These are phyloP conservation scores for Ormosia semicastrata DNA, from an alignment of 306 rosid species.

Conservation along the genomic window DNA sequence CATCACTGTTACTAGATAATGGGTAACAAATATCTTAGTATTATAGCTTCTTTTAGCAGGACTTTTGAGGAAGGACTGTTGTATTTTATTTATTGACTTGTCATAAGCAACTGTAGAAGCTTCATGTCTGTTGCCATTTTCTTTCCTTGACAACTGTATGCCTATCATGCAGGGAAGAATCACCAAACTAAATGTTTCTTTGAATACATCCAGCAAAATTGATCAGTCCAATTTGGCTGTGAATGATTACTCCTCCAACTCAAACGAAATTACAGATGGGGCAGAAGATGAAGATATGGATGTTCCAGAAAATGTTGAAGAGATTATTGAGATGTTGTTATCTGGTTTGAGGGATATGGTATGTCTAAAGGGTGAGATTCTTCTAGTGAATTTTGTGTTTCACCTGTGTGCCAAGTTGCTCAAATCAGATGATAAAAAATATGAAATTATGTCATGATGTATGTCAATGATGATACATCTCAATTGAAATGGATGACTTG, in stretches of 20 bases:
- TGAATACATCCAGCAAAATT: conserved; percentile 41
- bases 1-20: background rate
- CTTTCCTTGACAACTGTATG: conserved; percentile 35
- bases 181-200: conserved; percentile 53
- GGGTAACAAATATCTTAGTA: background rate
- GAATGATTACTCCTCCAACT: conserved; percentile 32
- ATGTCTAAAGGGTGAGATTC: conserved; percentile 53
- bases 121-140: conserved; percentile 25
- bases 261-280: conserved; percentile 36
- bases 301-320: conserved; percentile 89
- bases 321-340: conserved; percentile 90
- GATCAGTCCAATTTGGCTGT: conserved; percentile 39
- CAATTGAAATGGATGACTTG: conserved; percentile 15
- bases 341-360: conserved; percentile 95
- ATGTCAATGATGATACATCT: conserved; percentile 13
- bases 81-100: background rate
- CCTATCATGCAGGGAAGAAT: conserved; percentile 68
- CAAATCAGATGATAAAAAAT: conserved; percentile 6
- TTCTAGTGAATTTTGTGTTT: conserved; percentile 35
- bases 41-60: conserved; percentile 5
- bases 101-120: conserved; percentile 22
- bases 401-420: conserved; percentile 9
- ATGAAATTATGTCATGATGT: background rate
- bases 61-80: conserved; percentile 4
- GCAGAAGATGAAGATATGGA: conserved; percentile 82